phyloP scores from a whole-genome alignment of 106 monocot species.

The Triglochin maritima region DNA sequence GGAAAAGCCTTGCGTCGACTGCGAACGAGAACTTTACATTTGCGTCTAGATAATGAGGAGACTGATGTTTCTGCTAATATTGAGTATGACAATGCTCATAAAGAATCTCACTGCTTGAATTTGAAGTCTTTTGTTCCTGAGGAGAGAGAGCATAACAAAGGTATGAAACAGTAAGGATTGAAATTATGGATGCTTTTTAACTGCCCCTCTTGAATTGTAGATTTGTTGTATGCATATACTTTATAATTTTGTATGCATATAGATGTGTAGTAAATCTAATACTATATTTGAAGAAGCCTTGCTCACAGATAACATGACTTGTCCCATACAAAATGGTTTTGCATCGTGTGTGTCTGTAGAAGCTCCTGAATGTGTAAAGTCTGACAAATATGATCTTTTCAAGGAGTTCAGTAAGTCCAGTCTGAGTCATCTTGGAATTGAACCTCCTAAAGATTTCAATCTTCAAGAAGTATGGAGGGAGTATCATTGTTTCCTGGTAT shows the following conservation, averaged over 20 bases:
- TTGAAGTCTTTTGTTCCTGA: constrained; percentile 12
- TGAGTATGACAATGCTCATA: neutral
- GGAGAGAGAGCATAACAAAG: neutral
- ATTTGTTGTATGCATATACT: too few relatives aligned
- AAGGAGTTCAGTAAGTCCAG: constrained; percentile 49
- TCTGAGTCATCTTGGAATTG: constrained; percentile 42
- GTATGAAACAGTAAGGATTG: neutral
- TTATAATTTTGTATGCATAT: neutral
- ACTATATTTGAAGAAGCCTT: neutral
- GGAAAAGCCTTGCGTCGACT: constrained; percentile 20
- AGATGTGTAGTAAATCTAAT: too few relatives aligned
- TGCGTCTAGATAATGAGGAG: neutral
- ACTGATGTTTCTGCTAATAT: neutral
- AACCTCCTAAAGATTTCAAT: constrained; percentile 22
- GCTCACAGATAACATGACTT: neutral
- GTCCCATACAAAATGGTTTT: too few relatives aligned
- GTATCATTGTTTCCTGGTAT: constrained; percentile 44
- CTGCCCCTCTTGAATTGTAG: too few relatives aligned
- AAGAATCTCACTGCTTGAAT: neutral
- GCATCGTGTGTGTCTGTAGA: neutral
- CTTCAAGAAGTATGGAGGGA: constrained; percentile 50
- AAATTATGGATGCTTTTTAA: too few relatives aligned
- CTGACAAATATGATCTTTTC: constrained; percentile 33
- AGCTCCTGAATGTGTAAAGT: neutral
- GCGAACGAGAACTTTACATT: constrained; percentile 2